Conservation (phyloP, 345 rosid species). For the Pistacia integerrima region DNA sequence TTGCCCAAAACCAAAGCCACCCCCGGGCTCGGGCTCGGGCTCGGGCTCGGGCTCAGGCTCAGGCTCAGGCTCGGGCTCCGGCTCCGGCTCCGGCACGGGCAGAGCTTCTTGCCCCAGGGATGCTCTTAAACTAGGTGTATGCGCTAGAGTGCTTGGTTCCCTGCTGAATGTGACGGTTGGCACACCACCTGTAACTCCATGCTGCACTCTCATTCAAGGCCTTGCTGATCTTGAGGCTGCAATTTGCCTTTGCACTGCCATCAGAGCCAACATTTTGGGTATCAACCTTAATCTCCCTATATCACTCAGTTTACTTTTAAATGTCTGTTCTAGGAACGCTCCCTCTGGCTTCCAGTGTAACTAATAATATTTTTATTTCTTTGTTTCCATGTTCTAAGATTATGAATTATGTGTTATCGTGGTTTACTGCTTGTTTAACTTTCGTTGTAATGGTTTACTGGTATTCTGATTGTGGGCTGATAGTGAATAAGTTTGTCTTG, state of each 20-base stretch:
- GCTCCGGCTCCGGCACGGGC: too few species aligned
- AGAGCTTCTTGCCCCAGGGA: slow-evolving; percentile 45
- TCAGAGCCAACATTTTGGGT: slow-evolving; percentile 51
- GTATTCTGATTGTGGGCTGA: background rate
- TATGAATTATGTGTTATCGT: background rate
- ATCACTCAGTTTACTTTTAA: slow-evolving; percentile 47
- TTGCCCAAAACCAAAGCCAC: slow-evolving; percentile 51
- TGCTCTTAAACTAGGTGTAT: slow-evolving; percentile 46
- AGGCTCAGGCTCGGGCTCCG: too few species aligned
- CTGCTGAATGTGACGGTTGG: slow-evolving; percentile 43
- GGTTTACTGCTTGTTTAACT: background rate
- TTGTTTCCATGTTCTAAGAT: background rate
- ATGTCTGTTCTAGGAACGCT: slow-evolving; percentile 36
- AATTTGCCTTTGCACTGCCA: slow-evolving; percentile 58
- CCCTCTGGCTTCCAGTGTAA: slow-evolving; percentile 48
- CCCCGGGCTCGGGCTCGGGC: slow-evolving; percentile 14
- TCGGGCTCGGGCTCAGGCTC: too few species aligned
- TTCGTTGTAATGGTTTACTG: background rate
- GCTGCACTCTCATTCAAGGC: slow-evolving; percentile 45
- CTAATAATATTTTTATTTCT: slow-evolving; percentile 11
- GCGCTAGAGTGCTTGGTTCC: slow-evolving; percentile 40
- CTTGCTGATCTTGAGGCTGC: slow-evolving; percentile 58
- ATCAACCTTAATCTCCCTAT: slow-evolving; percentile 43
- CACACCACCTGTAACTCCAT: slow-evolving; percentile 42
- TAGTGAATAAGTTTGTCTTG: background rate